A percentile compares a stretch with the other conserved stretches of the same genome.
phyloP scores from a whole-genome alignment of 2,329 filamentous ascomycete genomes.

The Apiospora arundinis region DNA sequence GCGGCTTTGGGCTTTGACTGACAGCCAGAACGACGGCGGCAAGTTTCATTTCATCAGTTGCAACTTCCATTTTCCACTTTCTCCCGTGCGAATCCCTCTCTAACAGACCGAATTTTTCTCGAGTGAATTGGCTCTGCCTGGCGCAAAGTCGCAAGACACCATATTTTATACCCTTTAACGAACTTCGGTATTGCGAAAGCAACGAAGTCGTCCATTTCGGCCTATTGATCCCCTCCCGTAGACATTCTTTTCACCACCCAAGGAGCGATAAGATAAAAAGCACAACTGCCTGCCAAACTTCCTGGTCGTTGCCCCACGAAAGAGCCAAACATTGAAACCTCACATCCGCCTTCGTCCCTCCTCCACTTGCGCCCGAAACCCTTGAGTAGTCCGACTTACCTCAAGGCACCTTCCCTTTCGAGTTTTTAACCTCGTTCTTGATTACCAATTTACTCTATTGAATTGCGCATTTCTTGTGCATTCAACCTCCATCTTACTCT shows the following conservation, averaged over 20 bases:
- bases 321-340: slow-evolving; percentile 15
- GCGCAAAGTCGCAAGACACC: slow-evolving; percentile 29
- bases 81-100: slow-evolving; percentile 18
- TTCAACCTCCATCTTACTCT: background rate
- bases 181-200: background rate
- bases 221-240: background rate
- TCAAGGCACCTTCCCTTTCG: slow-evolving; percentile 9
- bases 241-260: background rate
- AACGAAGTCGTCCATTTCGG: background rate
- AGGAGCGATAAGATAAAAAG: slow-evolving; percentile 16
- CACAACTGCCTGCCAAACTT: background rate
- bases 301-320: slow-evolving; percentile 14
- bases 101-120: slow-evolving; percentile 17
- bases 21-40: slow-evolving; percentile 2
- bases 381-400: background rate
- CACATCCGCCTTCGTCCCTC: slow-evolving; percentile 15
- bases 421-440: background rate
- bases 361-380: slow-evolving; percentile 9
- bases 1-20: background rate
- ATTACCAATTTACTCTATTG: background rate
- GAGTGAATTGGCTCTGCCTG: slow-evolving; percentile 31
- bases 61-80: slow-evolving; percentile 18
- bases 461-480: slow-evolving; percentile 6
- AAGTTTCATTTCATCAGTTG: slow-evolving; percentile 20
- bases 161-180: slow-evolving; percentile 17